A percentile compares a stretch with the other conserved stretches of the same genome.
Conservation (phyloP, 2,329 filamentous ascomycete genomes). For the Dothideomycetidae sp. region DNA sequence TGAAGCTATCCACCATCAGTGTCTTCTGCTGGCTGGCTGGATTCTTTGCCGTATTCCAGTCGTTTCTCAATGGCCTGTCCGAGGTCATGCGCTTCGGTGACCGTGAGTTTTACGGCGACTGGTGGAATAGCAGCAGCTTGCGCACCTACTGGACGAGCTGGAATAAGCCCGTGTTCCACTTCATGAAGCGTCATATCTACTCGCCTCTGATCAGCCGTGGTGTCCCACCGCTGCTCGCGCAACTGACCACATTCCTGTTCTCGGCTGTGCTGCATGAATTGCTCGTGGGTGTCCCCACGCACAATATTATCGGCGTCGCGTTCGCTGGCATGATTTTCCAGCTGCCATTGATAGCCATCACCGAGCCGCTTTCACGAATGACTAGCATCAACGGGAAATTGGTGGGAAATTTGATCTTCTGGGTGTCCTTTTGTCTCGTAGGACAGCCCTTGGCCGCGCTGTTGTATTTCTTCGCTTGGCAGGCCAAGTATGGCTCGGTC, state of each 20-base stretch:
- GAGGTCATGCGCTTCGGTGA: slow-evolving; percentile 86
- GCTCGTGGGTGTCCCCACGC: slow-evolving; percentile 83
- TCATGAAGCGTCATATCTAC: slow-evolving; percentile 91
- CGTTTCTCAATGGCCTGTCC: slow-evolving; percentile 76
- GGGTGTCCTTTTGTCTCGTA: slow-evolving; percentile 89
- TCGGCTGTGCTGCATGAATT: slow-evolving; percentile 85
- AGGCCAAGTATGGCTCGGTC: slow-evolving; percentile 69
- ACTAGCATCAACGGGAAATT: slow-evolving; percentile 61
- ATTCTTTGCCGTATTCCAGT: slow-evolving; percentile 95
- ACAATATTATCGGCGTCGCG: slow-evolving; percentile 59
- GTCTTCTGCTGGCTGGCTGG: slow-evolving; percentile 94
- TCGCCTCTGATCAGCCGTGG: slow-evolving; percentile 75
- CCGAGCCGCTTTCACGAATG: slow-evolving; percentile 65
- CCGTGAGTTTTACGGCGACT: slow-evolving; percentile 88
- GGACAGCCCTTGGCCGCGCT: slow-evolving; percentile 87
- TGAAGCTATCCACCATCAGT: slow-evolving; percentile 92
- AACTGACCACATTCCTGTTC: slow-evolving; percentile 70
- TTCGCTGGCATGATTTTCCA: slow-evolving; percentile 92
- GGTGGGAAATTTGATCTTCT: slow-evolving; percentile 86
- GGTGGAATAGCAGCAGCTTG: slow-evolving; percentile 88
- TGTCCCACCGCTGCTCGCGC: slow-evolving; percentile 56
- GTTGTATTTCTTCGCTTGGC: slow-evolving; percentile 96
- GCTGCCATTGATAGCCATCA: slow-evolving; percentile 72
- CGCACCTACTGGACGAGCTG: slow-evolving; percentile 88
- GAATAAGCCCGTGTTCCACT: slow-evolving; percentile 96